Evolutionary conservation across 176 grass and related monocot species (phyloP), one percentile per base, ranked within the genome.

Genomic region (Thinopyrum elongatum): DNA sequence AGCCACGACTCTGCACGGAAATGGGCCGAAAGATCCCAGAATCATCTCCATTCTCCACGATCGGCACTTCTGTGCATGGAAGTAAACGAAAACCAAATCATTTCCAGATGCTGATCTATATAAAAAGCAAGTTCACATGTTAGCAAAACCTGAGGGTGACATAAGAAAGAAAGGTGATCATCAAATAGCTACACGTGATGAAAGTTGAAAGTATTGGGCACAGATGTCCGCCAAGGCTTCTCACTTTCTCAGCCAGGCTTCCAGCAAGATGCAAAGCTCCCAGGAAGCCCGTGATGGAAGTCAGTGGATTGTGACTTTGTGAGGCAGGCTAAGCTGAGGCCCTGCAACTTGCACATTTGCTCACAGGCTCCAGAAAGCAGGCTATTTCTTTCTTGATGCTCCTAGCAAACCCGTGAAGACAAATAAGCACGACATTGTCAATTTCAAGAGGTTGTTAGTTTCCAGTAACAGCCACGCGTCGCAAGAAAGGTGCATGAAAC

Each of bases 251-350:
- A 66, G 3, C 16, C 26, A 57, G 46, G 84, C 60, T 83, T 82
- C 47, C 33, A 63, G 30, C 70, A 58, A 76, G 60, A 19, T 39
- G 79, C 12, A 36, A 65, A 72, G 75, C 29, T 58, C 82, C 42
- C 67, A 74, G 59, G 68, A 51, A 74, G 12, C 33, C 58, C 69
- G 82, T 89, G 87, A 84, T 89, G 59, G 86, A 87, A 77, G 86
- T n/a, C 33, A 68, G 31, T 80, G 27, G 28, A 15, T 29, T 44
- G 71, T 53, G 16, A 53, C 49, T 53, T 53, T 53, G 16, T 53
- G 42, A 55, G 65, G 38, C 36, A 84, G 47, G 16, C 16, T 26
- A 73, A 62, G 63, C 25, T 65, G 19, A 89, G 74, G 29, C 68
- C 57, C 8, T 14, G 10, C 22, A 65, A 73, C 53, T 34, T 81